A percentile compares a stretch with the other conserved stretches of the same genome.
phyloP scores from a whole-genome alignment of 2,329 filamentous ascomycete species.

The Penicillium hordei region DNA sequence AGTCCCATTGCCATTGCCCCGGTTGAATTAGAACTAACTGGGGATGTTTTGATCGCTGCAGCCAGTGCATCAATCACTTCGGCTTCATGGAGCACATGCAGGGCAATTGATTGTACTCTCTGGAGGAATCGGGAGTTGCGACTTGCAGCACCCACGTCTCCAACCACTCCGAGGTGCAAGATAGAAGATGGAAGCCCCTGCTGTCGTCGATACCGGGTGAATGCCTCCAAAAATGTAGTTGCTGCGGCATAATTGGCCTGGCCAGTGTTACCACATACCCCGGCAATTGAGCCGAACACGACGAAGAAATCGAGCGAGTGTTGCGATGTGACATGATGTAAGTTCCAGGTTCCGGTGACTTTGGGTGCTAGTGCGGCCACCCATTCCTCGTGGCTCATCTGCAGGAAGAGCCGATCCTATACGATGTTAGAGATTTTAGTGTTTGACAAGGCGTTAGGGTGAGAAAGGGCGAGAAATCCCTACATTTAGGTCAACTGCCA shows the following conservation, averaged over 20 bases:
- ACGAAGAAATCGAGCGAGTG: conserved; percentile 26
- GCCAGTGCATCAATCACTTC: conserved; percentile 3
- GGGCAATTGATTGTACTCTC: conserved; percentile 8
- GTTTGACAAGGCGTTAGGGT: no score
- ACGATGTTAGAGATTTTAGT: neutral
- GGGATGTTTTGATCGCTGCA: conserved; percentile 1
- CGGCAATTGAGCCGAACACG: conserved; percentile 37
- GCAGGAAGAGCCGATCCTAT: conserved; percentile 25
- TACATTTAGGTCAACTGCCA: conserved; percentile 11
- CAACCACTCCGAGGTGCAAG: conserved; percentile 29
- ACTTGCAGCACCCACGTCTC: conserved; percentile 27
- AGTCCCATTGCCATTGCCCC: neutral
- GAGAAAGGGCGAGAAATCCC: neutral
- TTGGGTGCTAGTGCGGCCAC: conserved; percentile 34
- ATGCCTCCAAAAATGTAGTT: conserved; percentile 34
- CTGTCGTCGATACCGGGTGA: conserved; percentile 26
- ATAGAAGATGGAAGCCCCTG: conserved; percentile 23
- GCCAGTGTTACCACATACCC: conserved; percentile 36
- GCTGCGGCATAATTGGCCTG: conserved; percentile 45
- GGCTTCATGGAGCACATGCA: conserved; percentile 2
- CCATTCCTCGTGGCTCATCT: conserved; percentile 41
- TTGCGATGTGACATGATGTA: conserved; percentile 22
- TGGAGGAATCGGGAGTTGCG: conserved; percentile 16
- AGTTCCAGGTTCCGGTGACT: conserved; percentile 32
- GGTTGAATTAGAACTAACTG: neutral